Evolutionary conservation across 495 filamentous ascomycete genomes (phyloP).

Genomic region (Tuber melanosporum): DNA sequence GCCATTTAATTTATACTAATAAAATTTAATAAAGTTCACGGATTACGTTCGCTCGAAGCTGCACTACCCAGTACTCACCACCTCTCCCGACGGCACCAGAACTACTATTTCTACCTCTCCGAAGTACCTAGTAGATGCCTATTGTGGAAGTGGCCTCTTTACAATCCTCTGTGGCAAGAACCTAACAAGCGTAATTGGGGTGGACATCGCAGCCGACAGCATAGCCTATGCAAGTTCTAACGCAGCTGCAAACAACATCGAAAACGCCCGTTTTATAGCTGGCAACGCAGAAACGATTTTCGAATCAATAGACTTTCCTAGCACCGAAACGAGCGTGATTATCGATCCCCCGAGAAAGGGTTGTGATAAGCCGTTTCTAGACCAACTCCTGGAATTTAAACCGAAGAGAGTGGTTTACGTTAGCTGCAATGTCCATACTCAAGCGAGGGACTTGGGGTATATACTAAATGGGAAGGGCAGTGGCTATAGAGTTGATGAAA

Average conservation of each 20-base stretch:
- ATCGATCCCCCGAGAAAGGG: conserved; percentile 94
- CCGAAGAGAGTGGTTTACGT: conserved; percentile 84
- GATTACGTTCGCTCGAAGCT: conserved; percentile 81
- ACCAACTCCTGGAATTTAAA: conserved; percentile 67
- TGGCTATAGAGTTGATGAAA: conserved; percentile 80
- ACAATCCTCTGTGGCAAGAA: conserved; percentile 82
- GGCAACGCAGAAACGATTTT: conserved; percentile 82
- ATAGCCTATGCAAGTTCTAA: conserved; percentile 71
- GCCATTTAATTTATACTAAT: conserved; percentile 8
- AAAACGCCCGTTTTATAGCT: conserved; percentile 62
- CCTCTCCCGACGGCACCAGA: conserved; percentile 13
- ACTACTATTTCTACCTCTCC: conserved; percentile 39
- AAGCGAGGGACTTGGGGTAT: conserved; percentile 73
- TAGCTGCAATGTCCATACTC: conserved; percentile 95
- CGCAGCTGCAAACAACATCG: conserved; percentile 68
- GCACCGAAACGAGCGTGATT: conserved; percentile 77
- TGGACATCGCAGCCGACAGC: conserved; percentile 63
- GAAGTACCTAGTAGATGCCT: conserved; percentile 88
- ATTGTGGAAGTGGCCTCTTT: conserved; percentile 95
- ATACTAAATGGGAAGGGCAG: conserved; percentile 45
- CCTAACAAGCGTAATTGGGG: conserved; percentile 63
- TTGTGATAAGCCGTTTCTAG: conserved; percentile 76
- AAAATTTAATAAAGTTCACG: conserved; percentile 55
- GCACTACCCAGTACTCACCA: conserved; percentile 49
- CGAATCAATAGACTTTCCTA: conserved; percentile 59